Evolutionary conservation across 805 yeast genomes (phyloP), one percentile per base, ranked within the genome.

Genomic region (Debaryomyces castellii): DNA sequence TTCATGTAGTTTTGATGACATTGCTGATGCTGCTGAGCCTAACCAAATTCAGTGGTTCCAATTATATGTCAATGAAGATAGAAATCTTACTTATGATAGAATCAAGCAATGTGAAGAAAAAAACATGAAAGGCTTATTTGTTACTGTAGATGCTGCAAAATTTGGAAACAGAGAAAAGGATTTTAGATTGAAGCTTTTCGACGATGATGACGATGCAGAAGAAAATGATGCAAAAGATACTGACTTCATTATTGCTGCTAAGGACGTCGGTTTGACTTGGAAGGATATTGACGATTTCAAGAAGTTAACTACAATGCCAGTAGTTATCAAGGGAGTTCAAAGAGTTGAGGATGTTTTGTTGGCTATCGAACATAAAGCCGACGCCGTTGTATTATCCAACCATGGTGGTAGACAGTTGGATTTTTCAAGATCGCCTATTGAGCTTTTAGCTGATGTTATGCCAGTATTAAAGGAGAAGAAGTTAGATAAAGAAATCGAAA

Each of bases 371-470:
- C 64, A 76, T 53, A 92, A 92, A 5, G 78, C 79, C 25, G 80
- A 81, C 39, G 96, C 92, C 34, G 84, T 89, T 16, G 89, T 89
- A 3, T 58, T 89, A 43, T 87, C 95, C 2, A 89, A 89, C 60
- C 96, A 89, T 64, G 96, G 96, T 50, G 96, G 96, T 39, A 74
- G 96, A 46, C 96, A 89, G 64, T 69, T 89, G 46, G 96, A 89
- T 65, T 86, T 80, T 56, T 73, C 95, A 1, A 76, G 89, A n/a
- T 81, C 96, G 0, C 85, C 91, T 1, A 73, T 89, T 34, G 87
- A 83, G 57, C 79, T 87, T 5, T 68, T 89, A 43, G 87, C 86
- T 3, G 96, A 87, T 49, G 77, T 82, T 3, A 79, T 80, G 75
- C 84, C 83, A 3, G 53, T 71, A 3, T 63, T 83, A 47, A 67